phyloP scores from a whole-genome alignment of 768 basidiomycete species.

The Tylopilus felleus region DNA sequence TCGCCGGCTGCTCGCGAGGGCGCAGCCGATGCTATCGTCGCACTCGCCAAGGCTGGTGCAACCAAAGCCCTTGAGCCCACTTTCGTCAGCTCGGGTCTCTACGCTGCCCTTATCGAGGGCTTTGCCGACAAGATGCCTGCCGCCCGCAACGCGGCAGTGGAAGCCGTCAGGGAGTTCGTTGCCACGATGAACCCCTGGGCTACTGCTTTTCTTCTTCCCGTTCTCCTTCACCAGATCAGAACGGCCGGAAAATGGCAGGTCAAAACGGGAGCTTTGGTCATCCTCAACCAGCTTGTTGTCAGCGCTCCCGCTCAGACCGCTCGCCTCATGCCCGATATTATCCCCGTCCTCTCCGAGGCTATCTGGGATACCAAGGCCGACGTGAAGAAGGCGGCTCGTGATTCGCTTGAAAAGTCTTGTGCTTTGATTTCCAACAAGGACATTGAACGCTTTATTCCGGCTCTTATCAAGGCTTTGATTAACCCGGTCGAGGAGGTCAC shows the following conservation, averaged over 20 bases:
- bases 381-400: slow-evolving; percentile 97
- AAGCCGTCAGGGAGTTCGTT: slow-evolving; percentile 75
- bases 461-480: slow-evolving; percentile 95
- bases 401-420: slow-evolving; percentile 90
- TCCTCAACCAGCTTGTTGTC: slow-evolving; percentile 83
- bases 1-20: slow-evolving; percentile 88
- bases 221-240: slow-evolving; percentile 90
- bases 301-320: slow-evolving; percentile 81
- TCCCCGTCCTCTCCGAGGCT: slow-evolving; percentile 89
- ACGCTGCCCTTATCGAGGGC: slow-evolving; percentile 80
- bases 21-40: slow-evolving; percentile 68
- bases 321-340: slow-evolving; percentile 90
- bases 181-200: slow-evolving; percentile 88
- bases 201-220: slow-evolving; percentile 74
- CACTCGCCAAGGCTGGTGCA: slow-evolving; percentile 67
- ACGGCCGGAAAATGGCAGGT: slow-evolving; percentile 97
- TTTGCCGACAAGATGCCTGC: slow-evolving; percentile 95
- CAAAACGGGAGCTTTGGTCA: slow-evolving; percentile 82
- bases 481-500: slow-evolving; percentile 99
- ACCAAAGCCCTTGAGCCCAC: slow-evolving; percentile 82
- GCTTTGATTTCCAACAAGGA: slow-evolving; percentile 98
- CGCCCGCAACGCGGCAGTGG: slow-evolving; percentile 79
- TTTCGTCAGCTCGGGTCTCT: slow-evolving; percentile 84
- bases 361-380: slow-evolving; percentile 99
- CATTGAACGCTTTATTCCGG: slow-evolving; percentile 94